Conservation (phyloP, 2,329 filamentous ascomycete species). For the Fusarium setosum region DNA sequence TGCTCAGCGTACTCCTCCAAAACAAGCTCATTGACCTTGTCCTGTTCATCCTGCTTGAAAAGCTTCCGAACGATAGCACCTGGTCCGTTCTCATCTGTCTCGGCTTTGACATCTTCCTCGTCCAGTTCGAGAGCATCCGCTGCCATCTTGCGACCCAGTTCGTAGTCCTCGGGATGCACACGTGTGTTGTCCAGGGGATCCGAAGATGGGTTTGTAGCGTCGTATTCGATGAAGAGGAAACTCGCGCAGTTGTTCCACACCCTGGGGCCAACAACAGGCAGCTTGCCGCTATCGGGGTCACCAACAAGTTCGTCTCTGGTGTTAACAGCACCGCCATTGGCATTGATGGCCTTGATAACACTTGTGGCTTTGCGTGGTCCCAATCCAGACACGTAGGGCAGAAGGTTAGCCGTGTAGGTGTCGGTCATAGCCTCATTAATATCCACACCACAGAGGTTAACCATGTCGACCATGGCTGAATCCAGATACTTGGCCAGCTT, state of each 20-base stretch:
- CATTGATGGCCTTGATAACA: slow-evolving; percentile 80
- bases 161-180: slow-evolving; percentile 98
- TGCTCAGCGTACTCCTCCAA: slow-evolving; percentile 98
- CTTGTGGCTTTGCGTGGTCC: slow-evolving; percentile 92
- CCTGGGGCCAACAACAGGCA: slow-evolving; percentile 85
- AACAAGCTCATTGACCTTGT: slow-evolving; percentile 95
- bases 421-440: slow-evolving; percentile 92
- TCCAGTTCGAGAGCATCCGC: slow-evolving; percentile 96
- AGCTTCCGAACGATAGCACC: slow-evolving; percentile 94
- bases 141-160: slow-evolving; percentile 97
- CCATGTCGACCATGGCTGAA: slow-evolving; percentile 98
- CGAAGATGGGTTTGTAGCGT: slow-evolving; percentile 81
- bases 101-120: slow-evolving; percentile 96
- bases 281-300: slow-evolving; percentile 81
- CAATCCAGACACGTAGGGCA: slow-evolving; percentile 91
- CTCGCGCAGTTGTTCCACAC: slow-evolving; percentile 98
- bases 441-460: slow-evolving; percentile 95
- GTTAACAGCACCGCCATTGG: slow-evolving; percentile 87
- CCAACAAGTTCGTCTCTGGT: slow-evolving; percentile 90
- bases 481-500: slow-evolving; percentile 89
- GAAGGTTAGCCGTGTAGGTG: slow-evolving; percentile 83
- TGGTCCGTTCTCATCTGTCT: slow-evolving; percentile 88
- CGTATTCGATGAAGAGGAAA: slow-evolving; percentile 91
- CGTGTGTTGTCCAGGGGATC: slow-evolving; percentile 97
- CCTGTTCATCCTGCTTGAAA: slow-evolving; percentile 93